Evolutionary conservation across 2,329 filamentous ascomycete genomes (phyloP).

Genomic region (Paracamarosporium sp.): DNA sequence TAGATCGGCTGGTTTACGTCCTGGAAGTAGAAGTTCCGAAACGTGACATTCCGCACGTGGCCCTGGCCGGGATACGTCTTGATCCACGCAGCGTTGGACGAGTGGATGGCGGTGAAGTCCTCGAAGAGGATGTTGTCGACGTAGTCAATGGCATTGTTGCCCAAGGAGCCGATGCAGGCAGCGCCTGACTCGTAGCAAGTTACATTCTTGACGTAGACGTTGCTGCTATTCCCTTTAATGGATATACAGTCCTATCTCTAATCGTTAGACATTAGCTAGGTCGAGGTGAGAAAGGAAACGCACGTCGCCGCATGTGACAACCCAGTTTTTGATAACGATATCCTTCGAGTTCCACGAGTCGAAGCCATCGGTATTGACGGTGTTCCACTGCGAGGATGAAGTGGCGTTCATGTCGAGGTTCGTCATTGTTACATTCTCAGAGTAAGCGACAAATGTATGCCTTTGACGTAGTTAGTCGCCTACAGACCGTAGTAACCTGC

Average conservation of each 20-base stretch:
- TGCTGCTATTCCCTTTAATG: constrained; percentile 65
- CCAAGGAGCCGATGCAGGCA: constrained; percentile 65
- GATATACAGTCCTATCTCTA: constrained; percentile 65
- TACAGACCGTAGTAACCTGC: neutral
- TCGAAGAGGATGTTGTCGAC: constrained; percentile 58
- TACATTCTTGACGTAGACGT: constrained; percentile 65
- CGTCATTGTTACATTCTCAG: constrained; percentile 59
- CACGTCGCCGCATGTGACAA: constrained; percentile 43
- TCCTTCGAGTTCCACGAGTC: constrained; percentile 60
- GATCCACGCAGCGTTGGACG: constrained; percentile 37
- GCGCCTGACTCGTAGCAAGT: constrained; percentile 68
- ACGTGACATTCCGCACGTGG: constrained; percentile 54
- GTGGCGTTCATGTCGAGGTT: constrained; percentile 61
- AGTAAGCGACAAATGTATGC: constrained; percentile 55
- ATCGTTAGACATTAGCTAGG: constrained; percentile 24
- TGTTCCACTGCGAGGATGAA: constrained; percentile 53
- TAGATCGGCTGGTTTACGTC: constrained; percentile 59
- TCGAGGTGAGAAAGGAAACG: neutral
- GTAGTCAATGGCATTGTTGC: constrained; percentile 63
- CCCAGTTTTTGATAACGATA: constrained; percentile 56
- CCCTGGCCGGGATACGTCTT: constrained; percentile 47
- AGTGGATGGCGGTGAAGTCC: constrained; percentile 35
- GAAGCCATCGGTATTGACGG: constrained; percentile 59
- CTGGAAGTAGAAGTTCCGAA: constrained; percentile 45
- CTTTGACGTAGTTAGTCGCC: constrained; percentile 11